Evolutionary conservation across 805 yeast species (phyloP).

Genomic region (Brettanomyces naardenensis): DNA sequence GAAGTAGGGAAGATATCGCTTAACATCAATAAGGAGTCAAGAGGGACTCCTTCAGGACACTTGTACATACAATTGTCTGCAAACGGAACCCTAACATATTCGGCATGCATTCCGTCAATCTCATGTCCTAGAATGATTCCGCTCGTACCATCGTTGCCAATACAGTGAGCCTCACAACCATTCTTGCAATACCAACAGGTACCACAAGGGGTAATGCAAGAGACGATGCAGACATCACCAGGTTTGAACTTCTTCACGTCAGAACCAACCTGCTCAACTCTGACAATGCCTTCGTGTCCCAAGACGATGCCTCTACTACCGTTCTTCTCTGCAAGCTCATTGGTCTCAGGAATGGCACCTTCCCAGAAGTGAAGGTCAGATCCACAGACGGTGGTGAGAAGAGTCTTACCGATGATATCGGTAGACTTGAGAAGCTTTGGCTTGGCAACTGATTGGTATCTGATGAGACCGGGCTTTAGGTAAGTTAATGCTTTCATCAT

Average conservation of each 20-base stretch:
- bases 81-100: conserved; percentile 42
- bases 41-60: conserved; percentile 16
- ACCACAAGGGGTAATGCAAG: conserved; percentile 56
- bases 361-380: conserved; percentile 51
- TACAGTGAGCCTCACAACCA: conserved; percentile 41
- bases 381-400: conserved; percentile 53
- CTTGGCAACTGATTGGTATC: conserved; percentile 26
- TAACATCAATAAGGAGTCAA: conserved; percentile 41
- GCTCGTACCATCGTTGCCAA: conserved; percentile 33
- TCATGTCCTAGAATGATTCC: conserved; percentile 24
- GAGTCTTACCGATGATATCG: conserved; percentile 46
- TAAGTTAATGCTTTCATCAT: conserved; percentile 42
- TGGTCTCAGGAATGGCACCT: conserved; percentile 45
- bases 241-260: conserved; percentile 38
- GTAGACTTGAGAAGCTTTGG: conserved; percentile 38
- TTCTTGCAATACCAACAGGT: conserved; percentile 44
- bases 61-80: conserved; percentile 26
- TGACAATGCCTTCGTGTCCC: conserved; percentile 57
- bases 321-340: conserved; percentile 18
- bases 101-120: conserved; percentile 35
- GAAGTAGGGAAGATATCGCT: conserved; percentile 56
- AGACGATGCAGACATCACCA: conserved; percentile 52
- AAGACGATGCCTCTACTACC: conserved; percentile 22
- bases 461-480: conserved; percentile 32
- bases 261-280: conserved; percentile 39